Evolutionary conservation across 169 alveolate species (phyloP), one percentile per base, ranked within the genome.

Genomic region (Cyclospora cayetanensis): DNA sequence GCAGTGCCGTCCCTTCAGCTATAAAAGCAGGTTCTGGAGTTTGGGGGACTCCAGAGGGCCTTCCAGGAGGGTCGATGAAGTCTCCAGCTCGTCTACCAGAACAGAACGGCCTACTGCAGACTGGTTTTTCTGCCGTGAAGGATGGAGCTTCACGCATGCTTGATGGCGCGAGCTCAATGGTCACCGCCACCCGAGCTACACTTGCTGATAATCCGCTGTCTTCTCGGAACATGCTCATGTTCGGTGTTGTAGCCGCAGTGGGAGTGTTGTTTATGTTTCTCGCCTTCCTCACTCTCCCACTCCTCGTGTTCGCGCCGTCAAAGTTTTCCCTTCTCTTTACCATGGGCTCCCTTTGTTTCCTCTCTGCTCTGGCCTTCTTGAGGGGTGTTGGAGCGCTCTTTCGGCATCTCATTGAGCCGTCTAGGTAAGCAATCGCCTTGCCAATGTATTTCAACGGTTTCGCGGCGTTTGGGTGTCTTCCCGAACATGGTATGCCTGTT

Each of bases 271-370:
- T 76, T 46, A 72, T 89, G 90, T 76, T 74, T 55, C 90, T 89
- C 39, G 93, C 93, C 53, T 89, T 89, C 55, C 93, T 89, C 84
- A 89, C 93, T 4, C 93, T 89, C 55, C 93, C 93, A 9, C 83
- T 89, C 25, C 90, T 89, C 41, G 93, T 89, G 53, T 89, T 89
- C 83, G 93, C 93, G 39, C 93, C 93, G 43, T 74, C 93, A 12
- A 89, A 89, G 70, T 89, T 89, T 43, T 89, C 93, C 18, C 90
- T 89, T 41, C 90, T 89, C 3, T 89, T 89, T 60, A 89, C 93
- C 34, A 52, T 89, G 90, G 93, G 93, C 11, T 89, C 93, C 63
- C 77, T 89, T 25, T 89, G 93, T 72, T 76, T 89, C 18, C 83
- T 89, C 39, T 72, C 85, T 39, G 85, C 90, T 29, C 52, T 89